Evolutionary conservation across 768 basidiomycete species (phyloP).

Genomic region (Hortiboletus campestris): DNA sequence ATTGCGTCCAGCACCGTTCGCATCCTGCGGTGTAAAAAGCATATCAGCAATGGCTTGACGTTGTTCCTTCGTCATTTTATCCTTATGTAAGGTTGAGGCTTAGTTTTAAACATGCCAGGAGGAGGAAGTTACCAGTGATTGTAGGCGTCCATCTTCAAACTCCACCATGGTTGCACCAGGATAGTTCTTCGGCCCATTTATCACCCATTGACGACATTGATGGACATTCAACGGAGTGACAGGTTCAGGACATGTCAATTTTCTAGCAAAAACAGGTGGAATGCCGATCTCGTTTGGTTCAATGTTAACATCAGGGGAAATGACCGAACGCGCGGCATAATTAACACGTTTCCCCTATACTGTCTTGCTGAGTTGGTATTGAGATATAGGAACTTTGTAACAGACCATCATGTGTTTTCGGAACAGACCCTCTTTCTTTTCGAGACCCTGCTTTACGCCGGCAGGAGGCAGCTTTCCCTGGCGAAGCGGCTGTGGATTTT

Average conservation of each 20-base stretch:
- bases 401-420: conserved; percentile 98
- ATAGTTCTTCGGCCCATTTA: conserved; percentile 82
- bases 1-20: conserved; percentile 41
- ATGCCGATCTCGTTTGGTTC: conserved; percentile 99
- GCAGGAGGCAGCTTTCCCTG: conserved; percentile 89
- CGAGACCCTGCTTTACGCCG: conserved; percentile 93
- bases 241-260: conserved; percentile 96
- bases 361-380: neutral
- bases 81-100: conserved; percentile 44
- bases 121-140: conserved; percentile 60
- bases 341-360: conserved; percentile 96
- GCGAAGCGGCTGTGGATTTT: conserved; percentile 83
- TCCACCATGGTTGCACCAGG: conserved; percentile 95
- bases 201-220: conserved; percentile 84
- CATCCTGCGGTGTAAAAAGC: conserved; percentile 86
- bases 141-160: conserved; percentile 88
- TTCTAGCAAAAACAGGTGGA: conserved; percentile 94
- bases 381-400: conserved; percentile 5
- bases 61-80: conserved; percentile 82
- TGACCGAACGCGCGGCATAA: conserved; percentile 99
- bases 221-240: conserved; percentile 91
- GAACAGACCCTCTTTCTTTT: conserved; percentile 99
- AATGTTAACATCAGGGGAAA: conserved; percentile 98
- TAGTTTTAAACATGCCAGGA: neutral
- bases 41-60: conserved; percentile 95